Evolutionary conservation across 768 basidiomycete genomes (phyloP).

Genomic region (Psilocybe tampanensis): DNA sequence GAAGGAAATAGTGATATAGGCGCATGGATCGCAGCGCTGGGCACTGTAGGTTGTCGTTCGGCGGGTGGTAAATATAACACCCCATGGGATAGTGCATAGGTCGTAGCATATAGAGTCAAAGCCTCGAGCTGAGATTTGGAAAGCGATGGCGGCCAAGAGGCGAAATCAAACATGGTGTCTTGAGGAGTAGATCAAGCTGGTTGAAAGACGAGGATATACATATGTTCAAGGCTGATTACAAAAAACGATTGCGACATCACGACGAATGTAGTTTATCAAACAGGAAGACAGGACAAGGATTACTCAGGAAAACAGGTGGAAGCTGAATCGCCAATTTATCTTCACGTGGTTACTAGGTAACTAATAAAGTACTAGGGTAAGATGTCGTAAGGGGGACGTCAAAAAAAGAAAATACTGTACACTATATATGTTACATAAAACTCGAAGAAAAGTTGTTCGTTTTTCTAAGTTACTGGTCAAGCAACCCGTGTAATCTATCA

Average conservation of each 20-base stretch:
- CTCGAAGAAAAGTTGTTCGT: neutral
- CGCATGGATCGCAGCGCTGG: constrained; percentile 84
- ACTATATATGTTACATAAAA: neutral
- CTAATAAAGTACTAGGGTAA: too few relatives aligned
- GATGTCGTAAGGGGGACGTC: too few relatives aligned
- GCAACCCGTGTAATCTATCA: constrained; percentile 19
- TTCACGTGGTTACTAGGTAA: too few relatives aligned
- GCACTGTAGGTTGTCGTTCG: constrained; percentile 46
- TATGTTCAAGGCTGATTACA: neutral
- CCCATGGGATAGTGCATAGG: constrained; percentile 84
- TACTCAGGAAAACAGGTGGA: neutral
- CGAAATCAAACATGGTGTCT: constrained; percentile 38
- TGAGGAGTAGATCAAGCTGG: neutral
- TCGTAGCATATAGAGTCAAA: constrained; percentile 68
- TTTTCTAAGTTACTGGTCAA: constrained; percentile 13
- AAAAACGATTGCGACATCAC: constrained; percentile 23
- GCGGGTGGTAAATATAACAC: constrained; percentile 77
- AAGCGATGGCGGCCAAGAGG: constrained; percentile 77
- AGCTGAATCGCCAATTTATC: too few relatives aligned
- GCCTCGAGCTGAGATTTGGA: constrained; percentile 57
- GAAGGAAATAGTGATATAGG: constrained; percentile 89
- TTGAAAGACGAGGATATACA: neutral
- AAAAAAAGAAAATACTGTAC: too few relatives aligned
- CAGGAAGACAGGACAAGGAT: neutral
- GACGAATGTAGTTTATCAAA: neutral